Percentiles rank a stretch among this genome's conserved stretches.
phyloP scores from a whole-genome alignment of 179 eudicot genomes.

The Monotropa hypopitys region DNA sequence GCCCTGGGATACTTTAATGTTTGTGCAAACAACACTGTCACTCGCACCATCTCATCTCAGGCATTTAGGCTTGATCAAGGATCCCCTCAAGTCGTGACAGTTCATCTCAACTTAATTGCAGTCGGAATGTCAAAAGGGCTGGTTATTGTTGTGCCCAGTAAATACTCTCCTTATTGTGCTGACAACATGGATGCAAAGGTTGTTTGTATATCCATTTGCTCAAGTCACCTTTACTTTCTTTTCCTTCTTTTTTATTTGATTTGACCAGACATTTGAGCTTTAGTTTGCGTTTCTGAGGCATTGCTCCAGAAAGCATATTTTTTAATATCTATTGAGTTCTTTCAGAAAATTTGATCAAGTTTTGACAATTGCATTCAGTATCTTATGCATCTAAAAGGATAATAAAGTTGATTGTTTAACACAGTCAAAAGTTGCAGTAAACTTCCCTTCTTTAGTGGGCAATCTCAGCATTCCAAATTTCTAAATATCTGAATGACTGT shows the following conservation, averaged over 20 bases:
- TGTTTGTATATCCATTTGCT: conserved; percentile 9
- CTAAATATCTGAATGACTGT: neutral
- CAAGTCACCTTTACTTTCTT: neutral
- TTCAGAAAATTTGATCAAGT: neutral
- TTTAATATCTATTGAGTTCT: neutral
- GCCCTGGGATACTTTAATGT: conserved; percentile 73
- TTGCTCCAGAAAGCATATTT: neutral
- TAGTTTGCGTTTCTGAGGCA: neutral
- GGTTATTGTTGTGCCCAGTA: conserved; percentile 64
- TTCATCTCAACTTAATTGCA: conserved; percentile 70
- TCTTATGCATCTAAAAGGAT: neutral
- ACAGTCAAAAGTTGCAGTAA: neutral
- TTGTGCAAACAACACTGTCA: conserved; percentile 46
- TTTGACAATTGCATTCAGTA: neutral
- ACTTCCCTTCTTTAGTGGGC: neutral
- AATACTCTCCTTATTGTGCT: conserved; percentile 56
- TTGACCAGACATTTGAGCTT: neutral
- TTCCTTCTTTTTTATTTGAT: neutral
- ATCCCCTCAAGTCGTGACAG: conserved; percentile 57
- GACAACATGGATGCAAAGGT: conserved; percentile 87
- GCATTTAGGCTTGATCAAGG: conserved; percentile 71
- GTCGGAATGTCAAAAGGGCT: conserved; percentile 78
- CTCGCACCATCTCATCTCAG: conserved; percentile 54
- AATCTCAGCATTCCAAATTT: neutral
- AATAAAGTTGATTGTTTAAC: neutral